Base-by-base conservation (phyloP, 805 yeast species). In the Cyberlindnera sargentensis region DNA sequence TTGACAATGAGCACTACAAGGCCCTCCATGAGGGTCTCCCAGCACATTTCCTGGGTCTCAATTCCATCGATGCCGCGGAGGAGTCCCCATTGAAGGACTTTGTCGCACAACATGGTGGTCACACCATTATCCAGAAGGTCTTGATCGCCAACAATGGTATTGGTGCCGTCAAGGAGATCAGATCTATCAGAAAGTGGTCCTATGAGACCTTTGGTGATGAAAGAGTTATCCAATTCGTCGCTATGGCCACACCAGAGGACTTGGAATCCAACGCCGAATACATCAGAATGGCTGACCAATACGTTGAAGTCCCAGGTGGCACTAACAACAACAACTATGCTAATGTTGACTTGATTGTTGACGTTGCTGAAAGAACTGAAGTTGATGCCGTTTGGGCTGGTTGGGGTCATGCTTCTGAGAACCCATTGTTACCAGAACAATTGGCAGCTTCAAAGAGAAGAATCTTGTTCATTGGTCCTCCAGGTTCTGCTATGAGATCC, bases 321-420 rank as follows among this genome's bases (percentile, higher is more conserved):
- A 93, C 99, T 44, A 95, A 95, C 70, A 93, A 93, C 72, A 95
- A 93, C 67, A 93, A 93, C 68, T 90, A 90, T 63, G 99, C 99
- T 56, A 93, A 93, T 61, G 99, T 93, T 49, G 99, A 93, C 54
- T 73, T 93, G 49, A 93, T 93, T 64, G 97, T 93, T 39, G 99
- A 93, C 58, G 72, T 93, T 39, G 99, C 99, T 32, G 99, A 93
- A 70, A 84, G 97, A 71, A 84, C 95, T 36, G 79, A 87, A 52
- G 97, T 86, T 44, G 95, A 93, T 64, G 99, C 99, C 26, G 99
- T 93, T 46, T 93, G 99, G 99, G 99, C 99, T 31, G 99, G 99
- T 58, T 93, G 99, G 99, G 99, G 99, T 58, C 99, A 95, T 64
- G 99, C 99, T 28, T 87, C 96, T n/a, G 99, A 93, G 71, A 91